phyloP scores from a whole-genome alignment of 169 alveolate genomes.

The Blepharisma undulans region DNA sequence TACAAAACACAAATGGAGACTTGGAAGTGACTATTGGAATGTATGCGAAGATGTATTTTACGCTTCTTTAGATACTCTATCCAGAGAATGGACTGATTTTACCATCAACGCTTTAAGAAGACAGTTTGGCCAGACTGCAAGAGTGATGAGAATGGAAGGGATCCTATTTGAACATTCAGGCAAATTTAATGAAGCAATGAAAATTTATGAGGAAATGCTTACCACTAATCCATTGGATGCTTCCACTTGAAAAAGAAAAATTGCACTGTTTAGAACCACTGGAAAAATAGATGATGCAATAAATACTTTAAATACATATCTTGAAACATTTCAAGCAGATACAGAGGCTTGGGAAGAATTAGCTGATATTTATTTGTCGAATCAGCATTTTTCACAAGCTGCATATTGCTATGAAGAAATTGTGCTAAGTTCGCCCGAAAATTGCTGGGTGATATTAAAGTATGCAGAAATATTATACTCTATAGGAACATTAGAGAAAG shows the following conservation, averaged over 20 bases:
- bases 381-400: slow-evolving; percentile 5
- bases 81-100: background rate
- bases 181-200: slow-evolving; percentile 7
- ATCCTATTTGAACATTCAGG: slow-evolving; percentile 20
- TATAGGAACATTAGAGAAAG: slow-evolving; percentile 5
- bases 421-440: background rate
- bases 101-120: background rate
- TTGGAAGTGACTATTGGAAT: slow-evolving; percentile 4
- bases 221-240: background rate
- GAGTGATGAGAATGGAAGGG: background rate
- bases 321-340: slow-evolving; percentile 33
- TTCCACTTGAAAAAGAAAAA: slow-evolving; percentile 26
- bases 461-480: slow-evolving; percentile 29
- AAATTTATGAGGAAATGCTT: slow-evolving; percentile 29
- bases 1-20: background rate
- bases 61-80: slow-evolving; percentile 12
- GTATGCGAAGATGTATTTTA: slow-evolving; percentile 28
- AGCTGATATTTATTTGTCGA: background rate
- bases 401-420: slow-evolving; percentile 36
- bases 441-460: slow-evolving; percentile 14
- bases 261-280: background rate
- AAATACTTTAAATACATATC: background rate
- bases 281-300: slow-evolving; percentile 21
- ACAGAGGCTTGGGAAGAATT: slow-evolving; percentile 37
- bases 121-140: slow-evolving; percentile 17